phyloP scores from a whole-genome alignment of 495 filamentous ascomycete species.

The Neurospora sp. region DNA sequence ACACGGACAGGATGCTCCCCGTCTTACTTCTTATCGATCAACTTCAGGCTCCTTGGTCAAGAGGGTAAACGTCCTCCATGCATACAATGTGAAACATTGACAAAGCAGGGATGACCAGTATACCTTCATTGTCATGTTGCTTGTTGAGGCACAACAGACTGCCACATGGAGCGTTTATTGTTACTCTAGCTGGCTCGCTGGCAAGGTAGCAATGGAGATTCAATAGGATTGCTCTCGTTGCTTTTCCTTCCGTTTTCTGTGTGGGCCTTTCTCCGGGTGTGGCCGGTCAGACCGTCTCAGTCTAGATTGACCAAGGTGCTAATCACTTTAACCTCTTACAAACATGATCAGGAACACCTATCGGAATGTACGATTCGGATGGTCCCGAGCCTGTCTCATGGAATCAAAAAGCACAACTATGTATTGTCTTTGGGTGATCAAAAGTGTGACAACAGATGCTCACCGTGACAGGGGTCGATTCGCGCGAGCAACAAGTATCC shows the following conservation, averaged over 20 bases:
- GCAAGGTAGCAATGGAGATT: background rate
- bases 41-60: background rate
- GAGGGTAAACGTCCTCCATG: background rate
- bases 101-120: background rate
- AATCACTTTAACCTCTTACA: background rate
- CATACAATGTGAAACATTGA: background rate
- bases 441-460: background rate
- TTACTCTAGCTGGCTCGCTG: background rate
- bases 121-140: background rate
- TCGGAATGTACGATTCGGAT: background rate
- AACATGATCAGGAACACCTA: background rate
- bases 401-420: background rate
- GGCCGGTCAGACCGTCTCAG: background rate
- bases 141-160: background rate
- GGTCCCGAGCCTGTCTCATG: background rate
- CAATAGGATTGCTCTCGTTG: background rate
- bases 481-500: background rate
- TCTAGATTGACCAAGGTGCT: background rate
- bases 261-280: background rate
- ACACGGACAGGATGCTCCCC: background rate
- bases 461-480: background rate
- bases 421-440: background rate
- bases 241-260: background rate
- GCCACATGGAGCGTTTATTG: background rate
- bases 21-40: background rate